phyloP scores from a whole-genome alignment of 139 green algal species.

The Chlamydomonas applanata region DNA sequence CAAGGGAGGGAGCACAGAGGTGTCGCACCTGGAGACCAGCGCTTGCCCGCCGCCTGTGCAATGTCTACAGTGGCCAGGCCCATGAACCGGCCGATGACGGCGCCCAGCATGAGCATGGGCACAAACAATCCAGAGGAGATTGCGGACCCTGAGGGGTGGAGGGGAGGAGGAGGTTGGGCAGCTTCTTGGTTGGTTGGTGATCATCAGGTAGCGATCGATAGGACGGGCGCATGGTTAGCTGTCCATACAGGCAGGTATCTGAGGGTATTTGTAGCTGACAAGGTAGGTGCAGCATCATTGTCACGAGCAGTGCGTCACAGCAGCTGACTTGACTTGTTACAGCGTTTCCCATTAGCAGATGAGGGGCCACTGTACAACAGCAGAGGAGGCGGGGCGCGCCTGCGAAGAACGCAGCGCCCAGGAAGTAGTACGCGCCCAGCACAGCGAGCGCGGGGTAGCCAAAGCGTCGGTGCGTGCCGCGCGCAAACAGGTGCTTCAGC shows the following conservation, averaged over 20 bases:
- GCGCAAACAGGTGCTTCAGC: slow-evolving; percentile 79
- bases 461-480: slow-evolving; percentile 82
- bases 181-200: too few species aligned
- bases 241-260: neutral
- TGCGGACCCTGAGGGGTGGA: slow-evolving; percentile 11
- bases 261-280: neutral
- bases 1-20: too few species aligned
- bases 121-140: slow-evolving; percentile 77
- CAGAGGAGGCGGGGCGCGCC: neutral
- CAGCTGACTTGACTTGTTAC: too few species aligned
- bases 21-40: slow-evolving; percentile 17
- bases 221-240: too few species aligned
- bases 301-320: too few species aligned
- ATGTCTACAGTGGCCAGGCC: slow-evolving; percentile 62
- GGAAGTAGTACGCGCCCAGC: slow-evolving; percentile 67
- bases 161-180: too few species aligned
- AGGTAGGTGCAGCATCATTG: neutral
- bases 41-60: slow-evolving; percentile 27
- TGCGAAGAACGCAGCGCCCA: slow-evolving; percentile 14
- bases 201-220: too few species aligned
- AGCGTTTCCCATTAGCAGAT: too few species aligned
- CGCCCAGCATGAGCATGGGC: slow-evolving; percentile 88
- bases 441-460: slow-evolving; percentile 66
- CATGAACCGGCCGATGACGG: slow-evolving; percentile 52
- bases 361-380: too few species aligned